A percentile compares a stretch with the other conserved stretches of the same genome.
These are phyloP conservation scores for Wickerhamiella qilinensis DNA, from an alignment of 805 yeast genomes.

Conservation along the genomic window DNA sequence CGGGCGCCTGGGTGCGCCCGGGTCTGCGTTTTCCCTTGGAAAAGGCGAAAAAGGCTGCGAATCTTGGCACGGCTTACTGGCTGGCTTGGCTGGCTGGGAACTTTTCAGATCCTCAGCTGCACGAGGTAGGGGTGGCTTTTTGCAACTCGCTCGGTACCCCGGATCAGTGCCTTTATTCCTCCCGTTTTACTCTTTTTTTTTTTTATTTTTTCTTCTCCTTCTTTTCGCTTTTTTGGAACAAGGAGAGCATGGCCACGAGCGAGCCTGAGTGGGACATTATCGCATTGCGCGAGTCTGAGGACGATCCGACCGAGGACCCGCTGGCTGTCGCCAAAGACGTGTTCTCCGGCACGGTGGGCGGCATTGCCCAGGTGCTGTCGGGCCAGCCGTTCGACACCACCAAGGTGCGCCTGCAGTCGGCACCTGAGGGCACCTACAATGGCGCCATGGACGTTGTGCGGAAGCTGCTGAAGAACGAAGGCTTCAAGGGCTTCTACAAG, in stretches of 20 bases:
- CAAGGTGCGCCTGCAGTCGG: slow-evolving; percentile 82
- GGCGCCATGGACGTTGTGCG: slow-evolving; percentile 68
- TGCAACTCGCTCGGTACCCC: no score
- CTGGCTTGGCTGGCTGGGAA: no score
- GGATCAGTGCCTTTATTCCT: no score
- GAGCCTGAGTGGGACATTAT: slow-evolving; percentile 11
- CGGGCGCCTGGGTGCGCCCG: no score
- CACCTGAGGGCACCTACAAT: slow-evolving; percentile 55
- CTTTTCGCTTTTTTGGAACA: no score
- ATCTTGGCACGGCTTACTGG: no score
- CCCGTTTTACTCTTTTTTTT: no score
- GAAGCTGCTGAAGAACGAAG: slow-evolving; percentile 61
- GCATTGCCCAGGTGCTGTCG: slow-evolving; percentile 83
- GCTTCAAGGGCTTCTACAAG: slow-evolving; percentile 72
- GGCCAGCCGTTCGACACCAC: slow-evolving; percentile 97
- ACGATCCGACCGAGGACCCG: slow-evolving; percentile 10
- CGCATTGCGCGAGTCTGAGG: slow-evolving; percentile 7
- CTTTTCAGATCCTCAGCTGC: no score
- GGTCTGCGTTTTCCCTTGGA: no score
- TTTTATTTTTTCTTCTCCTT: no score
- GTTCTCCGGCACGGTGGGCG: slow-evolving; percentile 86
- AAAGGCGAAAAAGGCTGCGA: no score
- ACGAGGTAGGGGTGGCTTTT: no score
- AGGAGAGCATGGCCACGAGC: not conserved
- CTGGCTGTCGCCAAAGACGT: slow-evolving; percentile 54